Base-by-base conservation (phyloP, 2,329 filamentous ascomycete genomes). In the Ascochyta rabiei region DNA sequence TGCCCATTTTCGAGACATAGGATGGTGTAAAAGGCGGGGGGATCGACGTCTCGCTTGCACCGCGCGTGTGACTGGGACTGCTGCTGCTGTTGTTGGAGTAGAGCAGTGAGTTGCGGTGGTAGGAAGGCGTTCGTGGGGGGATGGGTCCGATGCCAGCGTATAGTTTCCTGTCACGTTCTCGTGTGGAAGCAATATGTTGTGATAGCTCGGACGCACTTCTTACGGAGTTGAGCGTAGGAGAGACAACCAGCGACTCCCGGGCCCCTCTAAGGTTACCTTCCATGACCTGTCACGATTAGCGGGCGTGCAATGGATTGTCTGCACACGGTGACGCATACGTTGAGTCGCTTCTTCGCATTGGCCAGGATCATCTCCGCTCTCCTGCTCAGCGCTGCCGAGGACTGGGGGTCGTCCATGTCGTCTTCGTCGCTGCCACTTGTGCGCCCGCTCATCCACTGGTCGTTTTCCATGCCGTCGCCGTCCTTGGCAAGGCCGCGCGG, bases 281-380 rank as follows among this genome's bases (percentile, higher is more conserved):
- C 92, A 97, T 96, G 28, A 90, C 89, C 91, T 96, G 72, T 49
- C 40, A 54, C 43, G 26, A 64, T 75, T 59, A 74, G 71, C 53
- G 23, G 52, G 45, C 31, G 48, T 56, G 34, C 44, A 40, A 52
- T 46, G 16, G 33, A 16, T 42, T 19, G 44, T 42, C 33, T 19
- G 23, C 28, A 45, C 31, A 15, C 28, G 45, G 44, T 42, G 10
- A 38, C 44, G 53, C 90, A 74, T 81, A 96, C 91, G 70, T 90
- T 95, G 57, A 98, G 81, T 64, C 92, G 84, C 73, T 87, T 88
- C 78, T 97, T 97, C 28, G 93, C 93, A 76, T 96, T 96, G 51
- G 92, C 91, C 50, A 98, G 81, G 70, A 97, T 97, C 69, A 93
- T 82, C 72, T 97, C 93, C 1, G 93, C 93, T 66, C 91, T 86